Conservation (phyloP, 2,329 filamentous ascomycete species). For the Biscogniauxia mediterranea region DNA sequence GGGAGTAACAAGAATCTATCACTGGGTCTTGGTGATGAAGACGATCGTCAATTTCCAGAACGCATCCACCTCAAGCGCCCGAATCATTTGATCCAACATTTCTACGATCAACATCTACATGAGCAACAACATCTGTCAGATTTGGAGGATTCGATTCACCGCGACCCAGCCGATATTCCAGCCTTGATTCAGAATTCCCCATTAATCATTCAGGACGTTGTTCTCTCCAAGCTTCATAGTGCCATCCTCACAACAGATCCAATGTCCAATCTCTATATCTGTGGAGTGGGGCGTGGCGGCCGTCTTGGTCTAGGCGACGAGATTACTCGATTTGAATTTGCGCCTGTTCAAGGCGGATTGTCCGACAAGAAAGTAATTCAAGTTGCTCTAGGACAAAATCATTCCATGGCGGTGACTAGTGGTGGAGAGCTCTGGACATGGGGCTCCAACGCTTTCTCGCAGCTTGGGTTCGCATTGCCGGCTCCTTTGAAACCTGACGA, state of each 20-base stretch:
- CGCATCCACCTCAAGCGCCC: conserved; percentile 75
- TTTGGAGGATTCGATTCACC: conserved; percentile 32
- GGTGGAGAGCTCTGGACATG: conserved; percentile 91
- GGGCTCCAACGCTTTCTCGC: conserved; percentile 83
- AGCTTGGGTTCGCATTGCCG: conserved; percentile 82
- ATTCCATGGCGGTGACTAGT: conserved; percentile 81
- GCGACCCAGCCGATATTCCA: conserved; percentile 58
- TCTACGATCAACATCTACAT: conserved; percentile 67
- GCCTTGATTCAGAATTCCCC: conserved; percentile 69
- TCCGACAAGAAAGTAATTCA: conserved; percentile 70
- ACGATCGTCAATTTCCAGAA: conserved; percentile 92
- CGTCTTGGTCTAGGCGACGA: conserved; percentile 88
- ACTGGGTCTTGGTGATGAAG: conserved; percentile 90
- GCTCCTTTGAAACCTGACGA: conserved; percentile 67
- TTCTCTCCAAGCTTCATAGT: conserved; percentile 88
- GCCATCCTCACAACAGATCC: conserved; percentile 85
- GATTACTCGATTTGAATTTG: conserved; percentile 82
- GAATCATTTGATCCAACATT: conserved; percentile 69
- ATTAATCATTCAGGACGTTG: conserved; percentile 74
- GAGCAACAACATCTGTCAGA: conserved; percentile 33
- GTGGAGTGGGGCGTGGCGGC: conserved; percentile 87
- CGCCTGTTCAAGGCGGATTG: conserved; percentile 75
- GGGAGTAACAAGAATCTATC: conserved; percentile 96
- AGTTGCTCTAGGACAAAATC: conserved; percentile 88
- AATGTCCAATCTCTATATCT: conserved; percentile 87